Evolutionary conservation across 2,329 filamentous ascomycete genomes (phyloP).

Genomic region (Pochonia chlamydosporia): DNA sequence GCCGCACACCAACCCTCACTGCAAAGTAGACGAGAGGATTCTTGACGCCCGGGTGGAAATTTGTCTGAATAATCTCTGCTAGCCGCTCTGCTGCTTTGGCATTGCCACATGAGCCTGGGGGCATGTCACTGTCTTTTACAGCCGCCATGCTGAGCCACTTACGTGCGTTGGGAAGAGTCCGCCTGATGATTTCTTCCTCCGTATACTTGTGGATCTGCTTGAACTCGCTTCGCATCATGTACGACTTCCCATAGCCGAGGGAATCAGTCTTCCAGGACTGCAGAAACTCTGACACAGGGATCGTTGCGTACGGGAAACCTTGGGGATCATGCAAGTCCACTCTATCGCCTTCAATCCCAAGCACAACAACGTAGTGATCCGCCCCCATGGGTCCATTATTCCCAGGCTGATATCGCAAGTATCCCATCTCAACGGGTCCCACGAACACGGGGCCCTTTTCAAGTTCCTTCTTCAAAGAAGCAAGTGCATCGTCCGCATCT

Average conservation of each 20-base stretch:
- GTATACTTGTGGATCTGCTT: slow-evolving; percentile 4
- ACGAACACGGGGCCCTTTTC: slow-evolving; percentile 12
- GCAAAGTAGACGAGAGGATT: slow-evolving; percentile 10
- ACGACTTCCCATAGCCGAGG: slow-evolving; percentile 12
- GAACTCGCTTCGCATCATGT: slow-evolving; percentile 13
- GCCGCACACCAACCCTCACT: slow-evolving; percentile 11
- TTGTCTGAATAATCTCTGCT: slow-evolving; percentile 8
- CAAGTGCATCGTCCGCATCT: slow-evolving; percentile 10
- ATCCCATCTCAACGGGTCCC: slow-evolving; percentile 14
- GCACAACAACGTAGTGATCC: slow-evolving; percentile 14
- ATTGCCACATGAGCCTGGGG: slow-evolving; percentile 11
- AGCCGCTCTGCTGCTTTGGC: slow-evolving; percentile 8
- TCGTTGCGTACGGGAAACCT: slow-evolving; percentile 12
- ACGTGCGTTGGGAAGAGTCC: slow-evolving; percentile 8
- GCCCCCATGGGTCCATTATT: slow-evolving; percentile 11
- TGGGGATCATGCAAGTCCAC: slow-evolving; percentile 13
- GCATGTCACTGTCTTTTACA: slow-evolving; percentile 6
- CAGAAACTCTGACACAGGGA: slow-evolving; percentile 11
- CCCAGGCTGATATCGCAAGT: slow-evolving; percentile 11
- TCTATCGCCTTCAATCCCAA: slow-evolving; percentile 5
- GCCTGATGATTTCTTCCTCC: slow-evolving; percentile 13
- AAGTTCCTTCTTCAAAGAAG: slow-evolving; percentile 7
- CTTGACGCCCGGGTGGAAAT: slow-evolving; percentile 1
- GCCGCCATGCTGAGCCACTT: slow-evolving; percentile 7
- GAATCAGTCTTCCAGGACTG: slow-evolving; percentile 11